Evolutionary conservation across 2,329 filamentous ascomycete species (phyloP).

Genomic region (Fusarium drepaniforme): DNA sequence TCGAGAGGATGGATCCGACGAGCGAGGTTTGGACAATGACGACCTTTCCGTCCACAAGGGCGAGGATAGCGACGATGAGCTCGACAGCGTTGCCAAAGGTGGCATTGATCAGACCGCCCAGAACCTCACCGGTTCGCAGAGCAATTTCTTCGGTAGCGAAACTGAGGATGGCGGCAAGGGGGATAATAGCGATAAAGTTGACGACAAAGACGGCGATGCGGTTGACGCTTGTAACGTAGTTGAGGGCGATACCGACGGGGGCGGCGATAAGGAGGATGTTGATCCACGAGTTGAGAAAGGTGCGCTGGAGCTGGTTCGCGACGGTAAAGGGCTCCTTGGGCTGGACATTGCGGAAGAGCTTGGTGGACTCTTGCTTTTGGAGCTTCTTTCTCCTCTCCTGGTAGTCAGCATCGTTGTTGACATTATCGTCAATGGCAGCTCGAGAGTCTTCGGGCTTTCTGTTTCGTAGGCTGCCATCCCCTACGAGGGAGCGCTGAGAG

Average conservation of each 20-base stretch:
- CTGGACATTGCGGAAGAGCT: constrained; percentile 60
- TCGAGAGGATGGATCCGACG: constrained; percentile 92
- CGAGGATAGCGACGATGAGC: constrained; percentile 89
- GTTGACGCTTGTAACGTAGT: constrained; percentile 69
- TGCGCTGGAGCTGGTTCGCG: constrained; percentile 77
- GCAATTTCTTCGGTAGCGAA: constrained; percentile 94
- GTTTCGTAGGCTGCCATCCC: constrained; percentile 45
- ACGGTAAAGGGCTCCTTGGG: constrained; percentile 69
- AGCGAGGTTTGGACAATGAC: constrained; percentile 93
- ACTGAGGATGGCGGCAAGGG: constrained; percentile 86
- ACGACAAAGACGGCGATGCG: constrained; percentile 81
- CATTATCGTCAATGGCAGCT: constrained; percentile 11
- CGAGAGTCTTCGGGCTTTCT: constrained; percentile 44
- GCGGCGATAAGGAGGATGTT: constrained; percentile 85
- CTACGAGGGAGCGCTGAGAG: constrained; percentile 34
- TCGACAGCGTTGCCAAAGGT: constrained; percentile 95
- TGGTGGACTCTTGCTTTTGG: constrained; percentile 56
- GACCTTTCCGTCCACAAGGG: constrained; percentile 78
- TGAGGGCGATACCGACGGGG: constrained; percentile 82
- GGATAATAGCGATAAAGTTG: constrained; percentile 95
- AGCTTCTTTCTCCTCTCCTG: constrained; percentile 45
- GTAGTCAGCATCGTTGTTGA: constrained; percentile 28
- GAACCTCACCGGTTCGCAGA: constrained; percentile 82
- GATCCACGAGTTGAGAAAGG: constrained; percentile 86
- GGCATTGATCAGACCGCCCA: constrained; percentile 91